Evolutionary conservation across 2,329 filamentous ascomycete species (phyloP), one percentile per base, ranked within the genome.

Genomic region (Cercospora brassicicola): DNA sequence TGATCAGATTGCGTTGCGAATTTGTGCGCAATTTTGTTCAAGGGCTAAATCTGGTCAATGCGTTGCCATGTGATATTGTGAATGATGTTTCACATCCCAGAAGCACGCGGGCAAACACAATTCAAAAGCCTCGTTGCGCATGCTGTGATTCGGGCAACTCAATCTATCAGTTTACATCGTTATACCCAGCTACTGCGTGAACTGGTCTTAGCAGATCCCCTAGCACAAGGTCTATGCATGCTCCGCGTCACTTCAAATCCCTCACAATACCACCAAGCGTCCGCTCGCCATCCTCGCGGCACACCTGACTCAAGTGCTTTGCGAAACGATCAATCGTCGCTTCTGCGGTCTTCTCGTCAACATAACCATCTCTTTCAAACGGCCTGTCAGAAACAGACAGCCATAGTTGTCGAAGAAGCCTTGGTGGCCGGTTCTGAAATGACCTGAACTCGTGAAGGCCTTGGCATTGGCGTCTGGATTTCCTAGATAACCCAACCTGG

Each of bases 341-440:
- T 8, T 39, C 36, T 39, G 36, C 36, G 7, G 36, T 39, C 13
- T 39, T n/a, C 36, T n/a, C 36, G 3, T n/a, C 15, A 7, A 39
- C 36, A n/a, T 39, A 39, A 5, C 36, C 36, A 13, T 84, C 81
- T 96, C 93, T 84, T 96, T 96, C 81, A 95, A 94, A 64, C 93
- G 86, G n/a, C 92, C 92, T 0, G 92, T 96, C 79, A 96, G 94
- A 76, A 91, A 85, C 13, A 96, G 82, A 77, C 94, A 96, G 67
- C 92, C 91, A 73, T 95, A 91, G 67, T 87, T 81, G 75, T 94
- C 91, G 77, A 88, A 85, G 81, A 90, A 91, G 57, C 93, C 92
- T 79, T 95, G 91, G 76, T 96, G 92, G 8, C 93, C 92, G 0
- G 92, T 96, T 73, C 92, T 87, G 86, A 96, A 96, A 82, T 91